Percentiles rank a stretch among this genome's conserved stretches.
Conservation (phyloP, 495 filamentous ascomycete genomes). For the Podospora sp. region DNA sequence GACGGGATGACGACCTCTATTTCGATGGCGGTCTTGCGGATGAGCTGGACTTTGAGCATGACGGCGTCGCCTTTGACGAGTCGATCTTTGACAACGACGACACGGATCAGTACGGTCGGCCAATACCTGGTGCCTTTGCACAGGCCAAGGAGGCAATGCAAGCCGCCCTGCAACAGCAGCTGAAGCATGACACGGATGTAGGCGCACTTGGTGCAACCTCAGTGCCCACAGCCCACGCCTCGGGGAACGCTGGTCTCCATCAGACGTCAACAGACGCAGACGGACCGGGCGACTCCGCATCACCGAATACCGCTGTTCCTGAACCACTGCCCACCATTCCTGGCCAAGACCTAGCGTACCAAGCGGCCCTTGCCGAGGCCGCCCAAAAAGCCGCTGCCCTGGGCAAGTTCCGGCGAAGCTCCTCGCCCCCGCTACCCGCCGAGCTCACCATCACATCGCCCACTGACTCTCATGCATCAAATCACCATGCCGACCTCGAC, state of each 20-base stretch:
- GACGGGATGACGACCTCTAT: conserved; percentile 72
- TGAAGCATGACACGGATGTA: conserved; percentile 43
- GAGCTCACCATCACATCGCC: conserved; percentile 51
- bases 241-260: conserved; percentile 37
- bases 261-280: conserved; percentile 16
- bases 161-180: conserved; percentile 31
- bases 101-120: conserved; percentile 57
- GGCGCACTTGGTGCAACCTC: conserved; percentile 46
- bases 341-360: conserved; percentile 68
- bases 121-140: conserved; percentile 52
- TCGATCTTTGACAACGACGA: conserved; percentile 75
- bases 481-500: conserved; percentile 27
- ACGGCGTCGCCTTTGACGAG: conserved; percentile 69
- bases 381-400: conserved; percentile 72
- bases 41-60: conserved; percentile 52
- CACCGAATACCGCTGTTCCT: conserved; percentile 21
- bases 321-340: conserved; percentile 21
- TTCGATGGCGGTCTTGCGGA: conserved; percentile 73
- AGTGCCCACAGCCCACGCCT: conserved; percentile 43
- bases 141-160: conserved; percentile 43
- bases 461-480: conserved; percentile 41
- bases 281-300: conserved; percentile 14
- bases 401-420: conserved; percentile 65
- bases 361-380: conserved; percentile 78
- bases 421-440: conserved; percentile 54